phyloP scores from a whole-genome alignment of 305 asterid genomes.

The Salvia sclarea region DNA sequence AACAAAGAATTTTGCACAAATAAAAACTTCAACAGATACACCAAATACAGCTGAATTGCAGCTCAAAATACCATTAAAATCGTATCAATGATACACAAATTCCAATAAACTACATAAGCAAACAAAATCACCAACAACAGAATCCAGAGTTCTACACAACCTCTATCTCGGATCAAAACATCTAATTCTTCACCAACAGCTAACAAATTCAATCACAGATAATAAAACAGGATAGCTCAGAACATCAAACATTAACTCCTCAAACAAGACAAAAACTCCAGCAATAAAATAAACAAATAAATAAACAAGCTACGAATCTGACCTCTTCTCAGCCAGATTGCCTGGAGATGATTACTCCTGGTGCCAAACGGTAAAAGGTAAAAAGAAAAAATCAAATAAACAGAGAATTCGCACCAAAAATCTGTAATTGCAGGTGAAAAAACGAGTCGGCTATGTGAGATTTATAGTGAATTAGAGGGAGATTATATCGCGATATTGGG shows the following conservation, averaged over 20 bases:
- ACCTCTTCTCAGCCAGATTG: constrained; percentile 75
- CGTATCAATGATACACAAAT: not conserved
- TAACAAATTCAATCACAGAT: constrained; percentile 4
- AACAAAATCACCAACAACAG: constrained; percentile 1
- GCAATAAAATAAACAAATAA: not conserved
- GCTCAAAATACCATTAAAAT: not conserved
- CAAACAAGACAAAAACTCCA: constrained; percentile 7
- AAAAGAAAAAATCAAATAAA: not conserved
- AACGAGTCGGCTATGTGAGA: constrained; percentile 21
- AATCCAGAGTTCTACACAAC: not conserved
- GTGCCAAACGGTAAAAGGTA: not conserved
- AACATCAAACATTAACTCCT: constrained; percentile 11
- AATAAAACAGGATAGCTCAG: not conserved
- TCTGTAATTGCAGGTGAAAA: not conserved
- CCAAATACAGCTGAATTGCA: not conserved
- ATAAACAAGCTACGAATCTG: constrained; percentile 20
- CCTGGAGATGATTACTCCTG: constrained; percentile 31
- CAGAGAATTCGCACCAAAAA: not conserved
- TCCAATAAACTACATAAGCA: not conserved
- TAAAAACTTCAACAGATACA: not conserved
- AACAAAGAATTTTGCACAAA: not conserved
- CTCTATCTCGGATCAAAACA: constrained; percentile 14
- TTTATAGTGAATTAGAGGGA: constrained; percentile 34
- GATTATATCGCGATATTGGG: not conserved
- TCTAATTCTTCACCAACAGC: constrained; percentile 10